These are phyloP conservation scores for Suhomyces atakaporum DNA, from an alignment of 1,139 yeast genomes.

Conservation along the genomic window DNA sequence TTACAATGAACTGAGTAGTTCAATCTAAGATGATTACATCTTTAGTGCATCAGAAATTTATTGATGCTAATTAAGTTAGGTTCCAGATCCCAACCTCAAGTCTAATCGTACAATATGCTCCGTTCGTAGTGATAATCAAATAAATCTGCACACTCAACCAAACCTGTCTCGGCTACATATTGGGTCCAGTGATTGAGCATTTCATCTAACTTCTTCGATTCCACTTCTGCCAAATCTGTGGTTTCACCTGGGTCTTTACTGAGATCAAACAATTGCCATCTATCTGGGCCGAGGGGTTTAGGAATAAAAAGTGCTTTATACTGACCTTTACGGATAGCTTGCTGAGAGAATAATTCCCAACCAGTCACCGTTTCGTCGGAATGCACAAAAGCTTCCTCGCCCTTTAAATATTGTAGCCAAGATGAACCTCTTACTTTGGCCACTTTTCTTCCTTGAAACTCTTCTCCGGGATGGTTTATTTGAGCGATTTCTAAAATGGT, in stretches of 20 bases:
- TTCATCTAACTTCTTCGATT: background rate
- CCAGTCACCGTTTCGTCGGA: background rate
- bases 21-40: no score
- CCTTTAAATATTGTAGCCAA: background rate
- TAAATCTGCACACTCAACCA: background rate
- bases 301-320: background rate
- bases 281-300: background rate
- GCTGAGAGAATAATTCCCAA: background rate
- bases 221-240: background rate
- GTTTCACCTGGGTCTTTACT: background rate
- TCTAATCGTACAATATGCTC: background rate
- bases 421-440: background rate
- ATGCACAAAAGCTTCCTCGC: background rate
- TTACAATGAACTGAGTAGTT: no score
- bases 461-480: background rate
- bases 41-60: no score
- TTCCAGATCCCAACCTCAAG: no score
- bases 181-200: background rate
- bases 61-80: no score
- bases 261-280: background rate
- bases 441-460: background rate
- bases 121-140: background rate
- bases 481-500: background rate
- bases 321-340: background rate
- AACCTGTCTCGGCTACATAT: background rate